phyloP scores from a whole-genome alignment of 2,329 filamentous ascomycete genomes.

The Macrophomina pseudophaseolina region DNA sequence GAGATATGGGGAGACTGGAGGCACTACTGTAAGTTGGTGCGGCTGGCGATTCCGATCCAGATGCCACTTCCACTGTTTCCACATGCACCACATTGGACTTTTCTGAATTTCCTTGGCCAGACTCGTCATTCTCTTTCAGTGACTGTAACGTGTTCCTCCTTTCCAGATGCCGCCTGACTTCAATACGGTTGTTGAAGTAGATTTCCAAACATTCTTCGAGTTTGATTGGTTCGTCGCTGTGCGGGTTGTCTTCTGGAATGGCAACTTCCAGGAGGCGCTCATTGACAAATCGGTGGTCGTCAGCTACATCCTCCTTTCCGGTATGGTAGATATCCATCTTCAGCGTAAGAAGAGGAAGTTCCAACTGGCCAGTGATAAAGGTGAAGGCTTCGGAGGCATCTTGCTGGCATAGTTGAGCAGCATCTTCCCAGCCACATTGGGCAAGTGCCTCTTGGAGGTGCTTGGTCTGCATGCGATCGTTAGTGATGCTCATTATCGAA shows the following conservation, averaged over 20 bases:
- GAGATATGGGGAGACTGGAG: conserved; percentile 32
- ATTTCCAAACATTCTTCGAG: conserved; percentile 90
- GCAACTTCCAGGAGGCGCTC: conserved; percentile 90
- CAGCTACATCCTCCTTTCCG: conserved; percentile 78
- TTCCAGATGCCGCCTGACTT: conserved; percentile 78
- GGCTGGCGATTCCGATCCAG: conserved; percentile 40
- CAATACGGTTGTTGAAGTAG: conserved; percentile 93
- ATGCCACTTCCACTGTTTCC: conserved; percentile 49
- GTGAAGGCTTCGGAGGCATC: conserved; percentile 95
- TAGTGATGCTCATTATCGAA: neutral
- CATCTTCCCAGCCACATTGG: conserved; percentile 88
- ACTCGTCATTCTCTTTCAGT: conserved; percentile 36
- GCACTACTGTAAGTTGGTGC: conserved; percentile 37
- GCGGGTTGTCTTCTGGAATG: conserved; percentile 74
- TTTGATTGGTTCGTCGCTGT: conserved; percentile 71
- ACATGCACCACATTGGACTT: conserved; percentile 42
- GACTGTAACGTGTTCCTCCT: conserved; percentile 63
- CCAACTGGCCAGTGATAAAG: conserved; percentile 88
- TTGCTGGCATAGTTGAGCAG: conserved; percentile 78
- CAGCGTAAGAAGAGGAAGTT: conserved; percentile 83
- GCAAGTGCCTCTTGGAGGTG: conserved; percentile 81
- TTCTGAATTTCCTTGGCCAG: neutral
- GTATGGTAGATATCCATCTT: conserved; percentile 96
- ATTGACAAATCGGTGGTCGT: conserved; percentile 94
- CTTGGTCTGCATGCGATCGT: conserved; percentile 64